These are phyloP conservation scores for Carallia pectinifolia DNA, from an alignment of 345 rosid genomes.

Conservation along the genomic window DNA sequence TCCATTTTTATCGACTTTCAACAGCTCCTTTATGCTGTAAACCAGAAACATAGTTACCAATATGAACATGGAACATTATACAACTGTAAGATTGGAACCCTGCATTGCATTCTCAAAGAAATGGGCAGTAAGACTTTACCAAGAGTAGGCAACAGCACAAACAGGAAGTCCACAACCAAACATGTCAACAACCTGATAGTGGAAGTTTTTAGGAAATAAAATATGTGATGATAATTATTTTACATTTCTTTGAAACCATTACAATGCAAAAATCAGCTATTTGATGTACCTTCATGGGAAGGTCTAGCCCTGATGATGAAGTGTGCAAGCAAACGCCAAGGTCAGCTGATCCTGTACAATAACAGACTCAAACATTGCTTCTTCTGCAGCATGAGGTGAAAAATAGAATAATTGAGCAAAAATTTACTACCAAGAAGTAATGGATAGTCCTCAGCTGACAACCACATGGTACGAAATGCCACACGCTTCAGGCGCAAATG, in stretches of 20 bases:
- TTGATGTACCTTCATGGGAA: constrained; percentile 79
- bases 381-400: not conserved
- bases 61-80: not conserved
- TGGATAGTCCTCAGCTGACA: constrained; percentile 94
- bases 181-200: constrained; percentile 90
- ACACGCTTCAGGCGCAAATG: constrained; percentile 70
- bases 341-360: constrained; percentile 70
- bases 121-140: constrained; percentile 42
- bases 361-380: constrained; percentile 7
- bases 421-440: constrained; percentile 62
- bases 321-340: constrained; percentile 97
- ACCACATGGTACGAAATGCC: constrained; percentile 96
- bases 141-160: constrained; percentile 92
- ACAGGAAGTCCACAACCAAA: constrained; percentile 97
- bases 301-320: constrained; percentile 95
- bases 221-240: constrained; percentile 1
- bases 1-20: constrained; percentile 73
- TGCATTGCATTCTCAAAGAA: not conserved
- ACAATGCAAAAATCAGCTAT: not conserved
- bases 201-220: not conserved
- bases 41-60: not conserved
- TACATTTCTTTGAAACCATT: not conserved
- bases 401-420: not conserved
- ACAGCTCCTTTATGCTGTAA: constrained; percentile 82
- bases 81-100: constrained; percentile 1